Conservation (phyloP, 331 rosid genomes). For the Ulmus americana region DNA sequence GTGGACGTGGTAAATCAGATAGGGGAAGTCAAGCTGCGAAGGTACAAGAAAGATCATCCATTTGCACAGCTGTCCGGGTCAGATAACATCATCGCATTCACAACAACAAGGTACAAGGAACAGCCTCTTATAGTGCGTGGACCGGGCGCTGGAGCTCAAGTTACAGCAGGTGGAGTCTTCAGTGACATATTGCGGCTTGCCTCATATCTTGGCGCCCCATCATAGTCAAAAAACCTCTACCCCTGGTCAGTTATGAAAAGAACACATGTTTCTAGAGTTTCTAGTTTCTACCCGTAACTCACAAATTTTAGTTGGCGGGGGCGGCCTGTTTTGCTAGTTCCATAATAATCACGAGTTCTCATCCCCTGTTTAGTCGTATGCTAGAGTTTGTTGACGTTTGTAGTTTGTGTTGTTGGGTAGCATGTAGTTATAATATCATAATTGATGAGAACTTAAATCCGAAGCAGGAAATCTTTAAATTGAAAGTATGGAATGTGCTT, state of each 20-base stretch:
- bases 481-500: too few species aligned
- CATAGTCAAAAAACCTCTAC: slow-evolving; percentile 32
- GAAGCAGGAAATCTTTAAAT: too few species aligned
- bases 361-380: neutral
- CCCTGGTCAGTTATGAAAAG: neutral
- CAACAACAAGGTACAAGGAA: slow-evolving; percentile 66
- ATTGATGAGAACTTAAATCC: too few species aligned
- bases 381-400: neutral
- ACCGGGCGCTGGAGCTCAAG: slow-evolving; percentile 98
- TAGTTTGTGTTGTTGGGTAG: neutral
- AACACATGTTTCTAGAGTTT: neutral
- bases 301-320: neutral
- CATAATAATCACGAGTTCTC: neutral
- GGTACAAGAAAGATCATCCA: slow-evolving; percentile 86
- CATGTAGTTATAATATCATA: neutral
- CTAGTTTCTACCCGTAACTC: neutral
- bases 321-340: neutral
- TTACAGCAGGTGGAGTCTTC: slow-evolving; percentile 95
- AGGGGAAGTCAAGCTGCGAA: slow-evolving; percentile 69
- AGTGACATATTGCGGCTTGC: slow-evolving; percentile 91
- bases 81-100: slow-evolving; percentile 88
- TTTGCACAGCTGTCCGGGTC: slow-evolving; percentile 93
- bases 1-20: slow-evolving; percentile 65
- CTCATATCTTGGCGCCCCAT: slow-evolving; percentile 96
- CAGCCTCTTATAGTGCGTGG: slow-evolving; percentile 95